phyloP scores from a whole-genome alignment of 768 basidiomycete species.

The Lentinula lateritia region DNA sequence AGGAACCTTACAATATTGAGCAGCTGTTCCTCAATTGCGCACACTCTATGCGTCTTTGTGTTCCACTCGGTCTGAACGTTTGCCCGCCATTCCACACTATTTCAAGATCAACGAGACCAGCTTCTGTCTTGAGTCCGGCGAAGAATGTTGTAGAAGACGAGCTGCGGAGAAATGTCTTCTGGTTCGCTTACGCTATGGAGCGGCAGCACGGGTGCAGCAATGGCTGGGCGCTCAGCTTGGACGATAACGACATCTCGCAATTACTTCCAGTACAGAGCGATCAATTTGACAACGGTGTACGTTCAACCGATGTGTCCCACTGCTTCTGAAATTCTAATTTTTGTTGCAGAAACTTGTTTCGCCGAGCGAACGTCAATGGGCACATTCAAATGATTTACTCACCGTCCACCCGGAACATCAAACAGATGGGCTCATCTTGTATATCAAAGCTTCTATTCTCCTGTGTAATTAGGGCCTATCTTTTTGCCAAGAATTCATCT shows the following conservation, averaged over 20 bases:
- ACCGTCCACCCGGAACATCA: constrained; percentile 53
- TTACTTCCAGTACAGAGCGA: constrained; percentile 58
- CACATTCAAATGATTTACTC: constrained; percentile 56
- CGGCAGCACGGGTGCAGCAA: constrained; percentile 63
- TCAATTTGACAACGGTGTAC: constrained; percentile 57
- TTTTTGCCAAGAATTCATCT: not conserved
- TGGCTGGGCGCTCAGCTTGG: constrained; percentile 65
- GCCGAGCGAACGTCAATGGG: constrained; percentile 59
- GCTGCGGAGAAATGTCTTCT: constrained; percentile 66
- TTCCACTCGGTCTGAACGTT: constrained; percentile 68
- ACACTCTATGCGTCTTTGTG: constrained; percentile 48
- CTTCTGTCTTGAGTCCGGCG: constrained; percentile 59
- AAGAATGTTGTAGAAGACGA: constrained; percentile 64
- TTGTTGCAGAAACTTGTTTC: constrained; percentile 37
- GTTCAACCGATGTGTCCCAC: constrained; percentile 12
- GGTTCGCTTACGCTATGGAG: constrained; percentile 66
- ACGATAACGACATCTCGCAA: constrained; percentile 72
- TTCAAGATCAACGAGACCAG: constrained; percentile 47
- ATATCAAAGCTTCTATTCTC: constrained; percentile 63
- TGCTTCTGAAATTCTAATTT: constrained; percentile 2
- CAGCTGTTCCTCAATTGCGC: constrained; percentile 60
- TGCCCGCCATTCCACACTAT: constrained; percentile 64
- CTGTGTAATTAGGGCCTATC: constrained; percentile 36
- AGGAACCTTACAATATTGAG: not conserved
- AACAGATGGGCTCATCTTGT: constrained; percentile 67